These are phyloP conservation scores for Leccinum olivaceopallidum DNA, from an alignment of 768 basidiomycete species.

Conservation along the genomic window DNA sequence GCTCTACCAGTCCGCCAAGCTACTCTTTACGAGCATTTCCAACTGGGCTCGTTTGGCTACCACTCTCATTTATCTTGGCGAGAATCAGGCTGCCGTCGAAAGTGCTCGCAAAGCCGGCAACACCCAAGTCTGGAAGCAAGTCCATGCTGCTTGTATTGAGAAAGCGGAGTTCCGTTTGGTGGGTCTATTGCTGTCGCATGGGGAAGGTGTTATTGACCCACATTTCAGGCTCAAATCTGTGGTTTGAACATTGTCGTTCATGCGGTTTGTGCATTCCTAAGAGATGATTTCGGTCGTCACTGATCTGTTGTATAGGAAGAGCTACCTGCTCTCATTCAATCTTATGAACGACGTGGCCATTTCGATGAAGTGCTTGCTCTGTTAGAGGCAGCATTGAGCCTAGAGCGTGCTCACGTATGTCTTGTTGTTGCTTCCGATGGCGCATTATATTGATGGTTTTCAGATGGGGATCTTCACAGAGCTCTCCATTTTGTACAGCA, in stretches of 20 bases:
- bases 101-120: slow-evolving; percentile 99
- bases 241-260: slow-evolving; percentile 98
- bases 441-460: slow-evolving; percentile 18
- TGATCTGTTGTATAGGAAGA: slow-evolving; percentile 58
- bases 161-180: slow-evolving; percentile 94
- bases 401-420: slow-evolving; percentile 90
- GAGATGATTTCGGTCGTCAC: slow-evolving; percentile 7
- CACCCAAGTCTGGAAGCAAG: slow-evolving; percentile 99
- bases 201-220: slow-evolving; percentile 8
- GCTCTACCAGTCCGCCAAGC: slow-evolving; percentile 94
- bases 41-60: slow-evolving; percentile 99
- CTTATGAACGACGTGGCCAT: slow-evolving; percentile 89
- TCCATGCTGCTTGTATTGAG: slow-evolving; percentile 97
- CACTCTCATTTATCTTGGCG: slow-evolving; percentile 96
- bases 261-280: slow-evolving; percentile 43
- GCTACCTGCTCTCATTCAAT: slow-evolving; percentile 66
- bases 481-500: slow-evolving; percentile 87
- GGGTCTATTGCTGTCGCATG: slow-evolving; percentile 19
- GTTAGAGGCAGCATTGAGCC: slow-evolving; percentile 91
- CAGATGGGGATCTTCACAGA: slow-evolving; percentile 99
- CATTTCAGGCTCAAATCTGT: slow-evolving; percentile 86
- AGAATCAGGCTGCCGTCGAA: slow-evolving; percentile 98
- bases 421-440: background rate
- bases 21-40: slow-evolving; percentile 94
- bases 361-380: slow-evolving; percentile 93